Evolutionary conservation across 192 early-diverging fungal species (phyloP), one percentile per base, ranked within the genome.

Genomic region (Backusella mclennaniae): DNA sequence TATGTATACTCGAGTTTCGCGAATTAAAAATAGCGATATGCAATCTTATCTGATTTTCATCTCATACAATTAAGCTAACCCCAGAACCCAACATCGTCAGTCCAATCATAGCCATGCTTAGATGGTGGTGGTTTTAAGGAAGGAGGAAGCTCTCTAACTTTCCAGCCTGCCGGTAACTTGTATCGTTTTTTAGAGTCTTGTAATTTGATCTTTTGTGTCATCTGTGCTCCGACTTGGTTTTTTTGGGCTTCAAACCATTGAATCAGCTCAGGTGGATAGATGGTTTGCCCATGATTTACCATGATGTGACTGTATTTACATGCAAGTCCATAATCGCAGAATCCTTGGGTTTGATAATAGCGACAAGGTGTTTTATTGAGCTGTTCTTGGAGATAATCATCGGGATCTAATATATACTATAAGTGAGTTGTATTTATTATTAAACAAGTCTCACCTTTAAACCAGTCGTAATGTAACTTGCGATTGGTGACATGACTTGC

Each of bases 291-390:
- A 29, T 11, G 8, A 75, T 77, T 73, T 15, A 29, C 26, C 12
- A 67, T 71, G 66, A 85, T 74, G 59, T 85, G 84, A 31, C 79
- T 80, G 42, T 78, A 82, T 68, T 73, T 79, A 73, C 84, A 85
- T 17, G 70, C 73, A 19, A 80, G 59, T 6, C 79, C 84, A 68
- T 73, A 85, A 53, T 77, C 81, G 74, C 84, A 85, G 63, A 53
- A 72, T 33, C 82, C 74, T 36, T 70, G 49, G 8, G 69, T 73
- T 19, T 41, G 29, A 49, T 78, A 85, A 17, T 76, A 66, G 59
- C 81, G 35, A 70, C 84, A 85, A 9, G 81, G 71, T 21, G 84
- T 73, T 68, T 83, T 82, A 11, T 63, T 73, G n/a, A 75, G 41
- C 67, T 83, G 79, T 41, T 85, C 81, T n/a, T 75, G 29, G 7